Conservation (phyloP, 306 rosid genomes). For the Prunus persica region Prunus_persica_NCBIv2 NC_034012.1:10962501-10963000, state of each 20-base stretch:
- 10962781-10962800: neutral
- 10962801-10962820: neutral
- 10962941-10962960: neutral
- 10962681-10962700: neutral
- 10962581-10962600: constrained; percentile 12
- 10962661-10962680: constrained; percentile 41
- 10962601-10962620: constrained; percentile 85
- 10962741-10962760: neutral
- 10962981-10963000: neutral
- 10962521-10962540: neutral
- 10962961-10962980: neutral
- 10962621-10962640: constrained; percentile 69
- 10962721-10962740: neutral
- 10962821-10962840: neutral
- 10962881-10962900: no score
- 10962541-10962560: neutral
- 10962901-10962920: no score
- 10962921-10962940: neutral
- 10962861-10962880: neutral
- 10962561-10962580: constrained; percentile 2
- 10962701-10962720: neutral
- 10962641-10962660: constrained; percentile 93
- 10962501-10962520: neutral
- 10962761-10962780: neutral
- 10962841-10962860: neutral